phyloP scores from a whole-genome alignment of 78 protist species.

The Diacronema lutheri region DNA sequence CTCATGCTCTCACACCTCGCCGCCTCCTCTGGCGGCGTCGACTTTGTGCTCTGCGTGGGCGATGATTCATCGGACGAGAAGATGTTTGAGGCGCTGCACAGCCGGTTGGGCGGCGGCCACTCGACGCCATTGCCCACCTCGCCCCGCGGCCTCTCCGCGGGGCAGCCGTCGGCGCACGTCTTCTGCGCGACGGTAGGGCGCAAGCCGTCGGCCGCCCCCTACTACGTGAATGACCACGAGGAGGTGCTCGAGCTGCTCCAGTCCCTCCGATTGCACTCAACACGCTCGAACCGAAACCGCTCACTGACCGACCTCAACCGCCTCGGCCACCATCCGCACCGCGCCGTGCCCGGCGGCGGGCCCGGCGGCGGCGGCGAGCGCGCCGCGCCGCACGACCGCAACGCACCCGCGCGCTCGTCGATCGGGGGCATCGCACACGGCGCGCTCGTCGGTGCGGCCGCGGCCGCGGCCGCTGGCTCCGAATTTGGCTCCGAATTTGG shows the following conservation, averaged over 20 bases:
- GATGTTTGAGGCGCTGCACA: not conserved
- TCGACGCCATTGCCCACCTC: not conserved
- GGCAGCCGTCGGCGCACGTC: no score
- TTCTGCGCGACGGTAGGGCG: not conserved
- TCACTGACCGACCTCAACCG: not conserved
- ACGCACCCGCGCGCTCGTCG: no score
- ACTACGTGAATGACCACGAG: not conserved
- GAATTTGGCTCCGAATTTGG: no score
- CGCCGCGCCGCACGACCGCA: no score
- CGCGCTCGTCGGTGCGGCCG: no score
- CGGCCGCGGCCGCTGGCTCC: no score
- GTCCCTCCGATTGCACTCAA: constrained; percentile 8
- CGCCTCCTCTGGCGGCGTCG: not conserved
- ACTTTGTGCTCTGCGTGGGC: constrained; percentile 11
- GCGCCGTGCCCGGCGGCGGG: no score
- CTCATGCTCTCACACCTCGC: not conserved
- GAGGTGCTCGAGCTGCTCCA: constrained; percentile 12
- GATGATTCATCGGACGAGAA: constrained; percentile 1
- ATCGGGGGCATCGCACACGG: no score
- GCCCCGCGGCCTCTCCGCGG: no score
- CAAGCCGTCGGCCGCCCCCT: not conserved
- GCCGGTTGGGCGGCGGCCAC: not conserved
- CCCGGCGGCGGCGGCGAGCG: no score
- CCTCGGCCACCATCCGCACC: not conserved
- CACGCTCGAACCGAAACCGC: not conserved